phyloP scores from a whole-genome alignment of 139 green algal genomes.

The Raphidocelis subcapitata region DNA sequence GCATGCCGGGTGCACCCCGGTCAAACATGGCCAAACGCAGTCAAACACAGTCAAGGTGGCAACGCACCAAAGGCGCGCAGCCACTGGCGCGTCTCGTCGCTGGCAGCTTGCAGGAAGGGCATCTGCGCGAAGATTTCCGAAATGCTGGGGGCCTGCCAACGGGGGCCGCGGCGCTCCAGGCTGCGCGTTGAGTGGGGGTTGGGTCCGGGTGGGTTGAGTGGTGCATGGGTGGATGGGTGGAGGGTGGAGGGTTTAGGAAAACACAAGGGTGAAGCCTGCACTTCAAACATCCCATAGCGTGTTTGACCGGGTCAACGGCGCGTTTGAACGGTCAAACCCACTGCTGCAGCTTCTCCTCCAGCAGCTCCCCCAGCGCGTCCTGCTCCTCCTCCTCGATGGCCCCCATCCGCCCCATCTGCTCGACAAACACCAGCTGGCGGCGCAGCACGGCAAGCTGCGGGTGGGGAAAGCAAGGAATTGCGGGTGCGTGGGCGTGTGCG shows the following conservation, averaged over 20 bases:
- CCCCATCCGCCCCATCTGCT: slow-evolving; percentile 9
- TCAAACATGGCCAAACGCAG: not conserved
- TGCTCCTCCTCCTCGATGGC: slow-evolving; percentile 19
- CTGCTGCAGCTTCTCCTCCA: slow-evolving; percentile 9
- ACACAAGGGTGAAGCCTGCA: too few relatives aligned
- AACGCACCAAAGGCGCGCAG: slow-evolving; percentile 20
- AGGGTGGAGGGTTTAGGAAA: too few relatives aligned
- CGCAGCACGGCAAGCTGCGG: slow-evolving; percentile 24
- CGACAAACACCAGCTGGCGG: slow-evolving; percentile 33
- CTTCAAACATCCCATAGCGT: too few relatives aligned
- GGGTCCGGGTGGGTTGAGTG: too few relatives aligned
- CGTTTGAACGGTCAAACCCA: too few relatives aligned
- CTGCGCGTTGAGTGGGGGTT: too few relatives aligned
- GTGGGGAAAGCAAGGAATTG: too few relatives aligned
- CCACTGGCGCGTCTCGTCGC: slow-evolving; percentile 12
- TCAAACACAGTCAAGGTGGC: too few relatives aligned
- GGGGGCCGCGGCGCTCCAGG: not conserved
- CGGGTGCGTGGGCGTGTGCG: too few relatives aligned
- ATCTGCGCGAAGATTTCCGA: not conserved
- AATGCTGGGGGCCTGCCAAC: not conserved
- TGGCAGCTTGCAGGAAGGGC: not conserved
- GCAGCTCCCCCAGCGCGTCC: slow-evolving; percentile 20
- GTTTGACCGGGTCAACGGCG: too few relatives aligned
- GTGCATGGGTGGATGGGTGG: too few relatives aligned
- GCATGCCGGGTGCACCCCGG: slow-evolving; percentile 20